Base-by-base conservation (phyloP, 352 stramenopile species). In the Phytopythium vexans region DNA sequence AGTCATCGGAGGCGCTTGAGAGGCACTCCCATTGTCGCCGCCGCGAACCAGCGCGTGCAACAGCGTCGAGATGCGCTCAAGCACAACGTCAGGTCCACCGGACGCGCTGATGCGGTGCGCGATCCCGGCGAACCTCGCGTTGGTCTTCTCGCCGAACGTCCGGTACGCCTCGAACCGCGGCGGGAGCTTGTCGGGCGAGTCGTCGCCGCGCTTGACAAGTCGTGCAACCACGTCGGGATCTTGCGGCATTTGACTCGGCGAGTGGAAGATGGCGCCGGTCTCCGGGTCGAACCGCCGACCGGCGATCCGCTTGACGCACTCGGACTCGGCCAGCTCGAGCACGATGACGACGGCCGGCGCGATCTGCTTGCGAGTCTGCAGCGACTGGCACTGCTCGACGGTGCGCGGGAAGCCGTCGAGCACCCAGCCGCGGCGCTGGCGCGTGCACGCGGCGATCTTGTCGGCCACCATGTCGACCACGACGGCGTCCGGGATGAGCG, bases 391-490 rank as follows among this genome's bases (percentile, higher is more conserved):
- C 55, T 92, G 82, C 27, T 89, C 75, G 6, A 58, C 49, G 1
- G 82, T 92, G 49, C 82, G 78, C 7, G 82, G 82, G 47, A 89
- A 92, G 16, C 74, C 81, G 56, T 92, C 82, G 49, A 92, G 76
- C 11, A 92, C 68, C 73, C 75, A 92, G 14, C 78, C 81, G 15
- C 44, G 40, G 4, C 65, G 64, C 9, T 56, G 60, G 43, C 50
- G 53, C 27, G 66, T 57, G 51, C 70, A 81, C 34, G 55, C 62
- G 34, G 52, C 54, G 40, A 88, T 69, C 49, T 84, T 84, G 34
- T 78, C 62, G 10, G 76, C 79, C 36, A 92, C 67, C 82, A 92
- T 90, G 47, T 90, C 79, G 39, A 92, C 62, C 14, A 92, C 79
- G 16, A 90, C 79, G 43, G 77, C 60, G 56, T 90, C 79, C 1